Evolutionary conservation across 305 asterid species (phyloP), one percentile per base, ranked within the genome.

Genomic region (Fraxinus dipetala): DNA sequence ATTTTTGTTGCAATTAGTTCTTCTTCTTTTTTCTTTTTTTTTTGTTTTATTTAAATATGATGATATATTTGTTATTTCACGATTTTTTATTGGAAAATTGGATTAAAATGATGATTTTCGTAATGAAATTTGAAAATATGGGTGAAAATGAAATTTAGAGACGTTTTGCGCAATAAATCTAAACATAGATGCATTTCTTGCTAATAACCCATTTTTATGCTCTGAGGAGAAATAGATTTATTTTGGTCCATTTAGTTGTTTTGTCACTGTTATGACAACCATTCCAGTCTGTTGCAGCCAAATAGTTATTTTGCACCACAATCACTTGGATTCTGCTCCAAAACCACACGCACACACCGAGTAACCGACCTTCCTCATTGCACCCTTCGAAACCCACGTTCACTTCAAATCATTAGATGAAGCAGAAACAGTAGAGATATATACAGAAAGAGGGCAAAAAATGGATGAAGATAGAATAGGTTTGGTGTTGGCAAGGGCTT

Each of bases 381-480:
- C 69, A 6, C 13, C 36, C 74, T 13, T 5, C 22, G 20, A 28
- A 67, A 28, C 38, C 74, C 74, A 26, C 4, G 1, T 28, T 26
- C 38, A 28, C 38, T 28, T 67, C 20, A 28, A 67, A 67, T 9
- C 36, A 28, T 26, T 30, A 10, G 38, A 26, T 28, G 74, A 30
- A 28, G 38, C 20, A 67, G 74, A 28, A 28, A 67, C 18, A 28
- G 3, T 67, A 28, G 74, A 10, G 16, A 24, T 67, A 67, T 67
- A 67, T 13, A 26, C 74, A 10, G 31, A 74, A 30, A 56, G 0
- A 9, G 72, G 43, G 10, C 9, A 54, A 83, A 40, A 73, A 91
- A 67, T 93, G 98, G 99, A 93, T 54, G 93, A 88, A 80, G 99
- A 95, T 72, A 87, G 91, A 84, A 91, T 95, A 83, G 95, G 93